Conservation (phyloP, 2,329 filamentous ascomycete species). For the Aspergillus sp. region DNA sequence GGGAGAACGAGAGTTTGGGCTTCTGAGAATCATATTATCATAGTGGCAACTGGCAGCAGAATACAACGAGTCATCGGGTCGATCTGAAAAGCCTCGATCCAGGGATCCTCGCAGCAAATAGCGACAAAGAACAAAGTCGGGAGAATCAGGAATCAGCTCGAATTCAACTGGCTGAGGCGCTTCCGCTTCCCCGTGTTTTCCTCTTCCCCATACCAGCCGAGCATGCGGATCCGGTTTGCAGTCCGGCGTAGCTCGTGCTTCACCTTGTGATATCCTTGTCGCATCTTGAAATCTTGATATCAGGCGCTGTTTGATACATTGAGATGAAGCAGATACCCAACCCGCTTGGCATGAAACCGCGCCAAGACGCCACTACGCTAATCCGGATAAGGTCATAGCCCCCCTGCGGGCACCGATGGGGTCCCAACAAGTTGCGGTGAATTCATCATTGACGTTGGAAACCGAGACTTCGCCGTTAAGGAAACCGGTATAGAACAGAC, state of each 20-base stretch:
- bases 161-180: conserved; percentile 16
- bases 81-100: not conserved
- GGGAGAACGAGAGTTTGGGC: no score
- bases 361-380: not conserved
- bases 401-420: no score
- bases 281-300: no score
- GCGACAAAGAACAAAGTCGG: conserved; percentile 25
- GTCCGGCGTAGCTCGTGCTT: no score
- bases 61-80: not conserved
- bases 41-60: not conserved
- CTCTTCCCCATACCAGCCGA: conserved; percentile 2
- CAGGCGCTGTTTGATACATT: no score
- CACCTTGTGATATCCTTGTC: no score
- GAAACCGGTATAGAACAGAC: not conserved
- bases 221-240: no score
- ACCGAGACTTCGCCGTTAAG: not conserved
- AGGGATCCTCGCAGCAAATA: conserved; percentile 21
- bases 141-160: conserved; percentile 32
- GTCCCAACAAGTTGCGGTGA: not conserved
- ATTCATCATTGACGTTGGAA: not conserved
- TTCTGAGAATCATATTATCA: not conserved
- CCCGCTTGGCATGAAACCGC: not conserved
- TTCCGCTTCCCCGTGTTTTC: conserved; percentile 15
- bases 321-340: not conserved
- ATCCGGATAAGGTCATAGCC: not conserved